Evolutionary conservation across 1,139 yeast species (phyloP).

Genomic region (Saccharomyces pastorianus): DNA sequence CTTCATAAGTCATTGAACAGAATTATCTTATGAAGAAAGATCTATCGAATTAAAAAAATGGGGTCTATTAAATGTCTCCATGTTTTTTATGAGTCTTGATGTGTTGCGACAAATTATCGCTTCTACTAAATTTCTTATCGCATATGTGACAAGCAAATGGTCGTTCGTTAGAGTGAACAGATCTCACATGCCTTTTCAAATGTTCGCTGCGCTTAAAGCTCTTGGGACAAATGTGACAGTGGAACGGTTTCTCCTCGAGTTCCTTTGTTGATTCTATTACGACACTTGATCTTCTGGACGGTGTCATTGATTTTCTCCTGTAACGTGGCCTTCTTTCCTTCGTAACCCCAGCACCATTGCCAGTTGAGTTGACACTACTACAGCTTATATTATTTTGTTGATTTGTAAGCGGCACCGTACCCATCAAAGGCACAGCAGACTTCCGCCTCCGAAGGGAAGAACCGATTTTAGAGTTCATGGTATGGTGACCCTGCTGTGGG

Average conservation of each 20-base stretch:
- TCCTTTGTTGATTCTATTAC: conserved; percentile 7
- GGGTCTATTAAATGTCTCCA: conserved; percentile 18
- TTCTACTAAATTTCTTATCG: conserved; percentile 65
- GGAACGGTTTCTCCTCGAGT: conserved; percentile 34
- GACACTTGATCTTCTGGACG: background rate
- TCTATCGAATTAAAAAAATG: background rate
- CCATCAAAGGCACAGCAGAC: background rate
- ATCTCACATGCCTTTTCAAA: conserved; percentile 65
- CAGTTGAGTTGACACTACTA: background rate
- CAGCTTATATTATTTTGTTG: background rate
- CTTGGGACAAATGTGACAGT: conserved; percentile 33
- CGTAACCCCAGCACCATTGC: background rate
- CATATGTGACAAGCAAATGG: conserved; percentile 67
- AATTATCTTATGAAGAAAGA: background rate
- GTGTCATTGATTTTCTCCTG: conserved; percentile 8
- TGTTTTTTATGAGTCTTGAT: conserved; percentile 52
- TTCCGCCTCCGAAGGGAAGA: background rate
- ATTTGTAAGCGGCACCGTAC: background rate
- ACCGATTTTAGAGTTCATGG: background rate
- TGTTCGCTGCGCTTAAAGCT: conserved; percentile 61
- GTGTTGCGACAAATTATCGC: conserved; percentile 74
- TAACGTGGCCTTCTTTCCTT: conserved; percentile 28
- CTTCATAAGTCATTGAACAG: background rate
- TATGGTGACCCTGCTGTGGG: background rate
- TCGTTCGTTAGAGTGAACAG: conserved; percentile 55